These are phyloP conservation scores for Fusarium sp. DNA, from an alignment of 2,329 filamentous ascomycete genomes.

Conservation along the genomic window DNA sequence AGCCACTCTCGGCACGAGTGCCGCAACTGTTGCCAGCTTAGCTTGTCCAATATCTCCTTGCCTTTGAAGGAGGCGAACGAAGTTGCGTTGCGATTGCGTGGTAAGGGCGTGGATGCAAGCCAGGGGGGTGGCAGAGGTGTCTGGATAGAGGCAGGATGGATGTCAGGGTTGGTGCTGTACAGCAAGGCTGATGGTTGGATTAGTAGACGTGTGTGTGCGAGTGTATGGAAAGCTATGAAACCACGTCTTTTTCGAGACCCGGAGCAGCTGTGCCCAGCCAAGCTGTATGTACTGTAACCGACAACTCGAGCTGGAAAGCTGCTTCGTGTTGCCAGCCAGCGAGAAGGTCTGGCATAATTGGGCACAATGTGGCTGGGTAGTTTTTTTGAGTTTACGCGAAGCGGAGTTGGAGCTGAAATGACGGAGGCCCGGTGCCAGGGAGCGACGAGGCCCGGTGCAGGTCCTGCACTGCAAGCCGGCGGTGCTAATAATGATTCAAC, in stretches of 20 bases:
- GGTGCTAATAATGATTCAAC: constrained; percentile 24
- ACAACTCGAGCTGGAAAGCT: neutral
- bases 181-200: constrained; percentile 2
- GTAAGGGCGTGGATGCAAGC: constrained; percentile 10
- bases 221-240: constrained; percentile 7
- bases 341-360: constrained; percentile 24
- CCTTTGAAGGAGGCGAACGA: constrained; percentile 22
- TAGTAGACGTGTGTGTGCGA: neutral
- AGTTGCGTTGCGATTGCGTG: constrained; percentile 26
- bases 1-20: constrained; percentile 32
- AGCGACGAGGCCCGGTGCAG: constrained; percentile 12
- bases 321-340: neutral
- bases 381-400: constrained; percentile 37
- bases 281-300: neutral
- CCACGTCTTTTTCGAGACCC: neutral
- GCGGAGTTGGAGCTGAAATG: constrained; percentile 40
- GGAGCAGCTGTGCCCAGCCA: neutral
- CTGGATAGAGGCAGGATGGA: constrained; percentile 15
- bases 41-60: constrained; percentile 22
- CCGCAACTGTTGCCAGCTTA: constrained; percentile 10
- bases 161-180: constrained; percentile 2
- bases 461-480: neutral
- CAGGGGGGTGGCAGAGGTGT: constrained; percentile 14
- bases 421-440: constrained; percentile 24
- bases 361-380: constrained; percentile 30